Evolutionary conservation across 2,329 filamentous ascomycete genomes (phyloP), one percentile per base, ranked within the genome.

Genomic region (Clathrospora elynae): DNA sequence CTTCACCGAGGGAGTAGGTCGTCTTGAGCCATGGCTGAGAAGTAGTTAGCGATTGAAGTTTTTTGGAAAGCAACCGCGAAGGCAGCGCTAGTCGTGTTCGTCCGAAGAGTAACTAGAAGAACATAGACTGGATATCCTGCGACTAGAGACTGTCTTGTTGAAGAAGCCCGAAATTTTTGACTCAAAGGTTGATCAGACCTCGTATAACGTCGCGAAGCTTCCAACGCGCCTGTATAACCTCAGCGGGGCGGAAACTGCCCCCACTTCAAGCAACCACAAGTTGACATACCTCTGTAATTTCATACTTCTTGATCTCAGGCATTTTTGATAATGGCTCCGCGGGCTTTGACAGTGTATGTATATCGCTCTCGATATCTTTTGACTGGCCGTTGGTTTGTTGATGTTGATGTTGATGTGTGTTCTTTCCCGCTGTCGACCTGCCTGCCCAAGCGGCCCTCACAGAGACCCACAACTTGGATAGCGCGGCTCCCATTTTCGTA

Each of bases 1-100:
- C 88, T 70, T 92, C 88, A 52, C 85, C 86, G 19, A 91, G 78
- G 10, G 73, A 75, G 72, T 86, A 89, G 53, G 81, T 78, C 41
- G 81, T 71, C 55, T 84, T 74, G 49, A 91, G 76, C 62, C 75
- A 80, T 31, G 75, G 75, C 67, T 76, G 30, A 18, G 16, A 22
- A 2, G 14, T 41, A 10, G 39, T 61, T 10, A 61, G 58, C 26
- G 6, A 24, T 7, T 29, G 17, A 16, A 24, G 7, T 4, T 30
- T 23, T 12, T 10, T 46, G 6, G 18, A 3, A 12, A 4, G 14
- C 11, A 12, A 13, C 4, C 12, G n/a, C 5, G 2, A 10, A 7
- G 26, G 9, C 24, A 3, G 35, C 25, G 14, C 10, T 26, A 24
- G 17, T 26, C 14, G n/a, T 35, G 6, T 22, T 6, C n/a, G 16